A percentile compares a stretch with the other conserved stretches of the same genome.
phyloP scores from a whole-genome alignment of 192 early-diverging fungal genomes.

The Linnemannia exigua region DNA sequence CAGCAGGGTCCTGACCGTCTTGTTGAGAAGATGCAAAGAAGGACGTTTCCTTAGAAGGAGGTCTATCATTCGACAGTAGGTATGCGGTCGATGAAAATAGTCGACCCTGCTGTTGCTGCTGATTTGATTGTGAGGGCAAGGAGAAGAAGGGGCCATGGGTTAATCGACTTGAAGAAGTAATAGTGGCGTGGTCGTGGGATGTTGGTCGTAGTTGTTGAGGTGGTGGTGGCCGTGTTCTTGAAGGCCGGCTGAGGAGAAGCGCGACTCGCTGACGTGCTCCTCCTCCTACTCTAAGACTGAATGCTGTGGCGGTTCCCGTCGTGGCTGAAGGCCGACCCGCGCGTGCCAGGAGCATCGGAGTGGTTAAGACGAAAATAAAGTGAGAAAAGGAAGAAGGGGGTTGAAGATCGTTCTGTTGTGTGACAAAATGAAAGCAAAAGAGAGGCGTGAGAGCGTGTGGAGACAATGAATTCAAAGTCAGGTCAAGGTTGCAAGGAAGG shows the following conservation, averaged over 20 bases:
- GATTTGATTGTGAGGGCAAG: background rate
- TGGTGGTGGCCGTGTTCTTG: background rate
- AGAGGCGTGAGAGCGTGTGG: background rate
- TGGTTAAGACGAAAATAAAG: background rate
- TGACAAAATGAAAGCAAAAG: background rate
- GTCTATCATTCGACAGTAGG: background rate
- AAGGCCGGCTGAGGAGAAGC: background rate
- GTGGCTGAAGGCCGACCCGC: background rate
- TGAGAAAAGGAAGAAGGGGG: background rate
- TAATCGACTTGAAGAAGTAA: background rate
- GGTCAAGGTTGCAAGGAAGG: background rate
- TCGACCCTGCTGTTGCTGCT: background rate
- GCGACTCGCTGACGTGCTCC: background rate
- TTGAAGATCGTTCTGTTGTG: background rate
- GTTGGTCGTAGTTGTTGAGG: background rate
- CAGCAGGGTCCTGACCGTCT: background rate
- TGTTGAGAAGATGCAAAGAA: conserved; percentile 4
- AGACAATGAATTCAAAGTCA: background rate
- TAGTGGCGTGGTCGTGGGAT: background rate
- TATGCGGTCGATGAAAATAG: background rate
- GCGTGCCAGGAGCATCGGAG: background rate
- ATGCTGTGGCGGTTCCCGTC: background rate
- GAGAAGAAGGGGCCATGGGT: background rate
- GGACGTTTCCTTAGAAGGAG: conserved; percentile 3
- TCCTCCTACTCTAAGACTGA: background rate